These are phyloP conservation scores for Lactifluus volemus DNA, from an alignment of 768 basidiomycete genomes.

Conservation along the genomic window DNA sequence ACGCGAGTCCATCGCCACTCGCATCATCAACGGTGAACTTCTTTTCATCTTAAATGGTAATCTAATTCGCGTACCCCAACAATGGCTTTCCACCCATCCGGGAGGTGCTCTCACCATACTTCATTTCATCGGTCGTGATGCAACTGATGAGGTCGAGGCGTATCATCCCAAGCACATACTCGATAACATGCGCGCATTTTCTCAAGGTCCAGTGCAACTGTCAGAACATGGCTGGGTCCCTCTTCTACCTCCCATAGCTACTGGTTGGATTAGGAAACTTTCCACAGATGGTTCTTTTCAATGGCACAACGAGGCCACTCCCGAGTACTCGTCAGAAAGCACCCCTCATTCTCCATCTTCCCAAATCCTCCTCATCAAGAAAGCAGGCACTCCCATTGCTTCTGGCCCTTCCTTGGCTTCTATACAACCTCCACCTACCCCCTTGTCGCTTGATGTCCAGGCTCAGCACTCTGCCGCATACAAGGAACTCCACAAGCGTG, in stretches of 20 bases:
- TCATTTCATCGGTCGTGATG: conserved; percentile 93
- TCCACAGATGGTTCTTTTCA: conserved; percentile 31
- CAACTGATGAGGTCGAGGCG: conserved; percentile 89
- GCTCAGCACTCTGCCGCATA: conserved; percentile 68
- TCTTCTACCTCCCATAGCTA: conserved; percentile 76
- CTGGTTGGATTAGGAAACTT: conserved; percentile 67
- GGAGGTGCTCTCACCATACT: conserved; percentile 84
- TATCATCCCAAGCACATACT: conserved; percentile 66
- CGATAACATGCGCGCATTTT: conserved; percentile 49
- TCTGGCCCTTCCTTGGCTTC: conserved; percentile 35
- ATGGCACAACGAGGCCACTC: conserved; percentile 13
- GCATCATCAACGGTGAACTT: conserved; percentile 65
- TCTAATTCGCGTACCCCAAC: conserved; percentile 54
- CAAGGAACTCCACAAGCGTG: conserved; percentile 63
- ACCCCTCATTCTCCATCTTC: conserved; percentile 26
- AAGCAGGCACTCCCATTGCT: conserved; percentile 24
- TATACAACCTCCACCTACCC: conserved; percentile 45
- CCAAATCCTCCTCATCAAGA: conserved; percentile 56
- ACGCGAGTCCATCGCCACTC: conserved; percentile 51
- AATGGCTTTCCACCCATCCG: conserved; percentile 84
- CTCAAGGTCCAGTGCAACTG: conserved; percentile 57
- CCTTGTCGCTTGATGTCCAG: conserved; percentile 49
- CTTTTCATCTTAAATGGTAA: conserved; percentile 65
- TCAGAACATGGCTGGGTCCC: conserved; percentile 57
- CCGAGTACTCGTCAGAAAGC: conserved; percentile 24